Base-by-base conservation (phyloP, 345 rosid genomes). In the Euphorbia peplus region DNA sequence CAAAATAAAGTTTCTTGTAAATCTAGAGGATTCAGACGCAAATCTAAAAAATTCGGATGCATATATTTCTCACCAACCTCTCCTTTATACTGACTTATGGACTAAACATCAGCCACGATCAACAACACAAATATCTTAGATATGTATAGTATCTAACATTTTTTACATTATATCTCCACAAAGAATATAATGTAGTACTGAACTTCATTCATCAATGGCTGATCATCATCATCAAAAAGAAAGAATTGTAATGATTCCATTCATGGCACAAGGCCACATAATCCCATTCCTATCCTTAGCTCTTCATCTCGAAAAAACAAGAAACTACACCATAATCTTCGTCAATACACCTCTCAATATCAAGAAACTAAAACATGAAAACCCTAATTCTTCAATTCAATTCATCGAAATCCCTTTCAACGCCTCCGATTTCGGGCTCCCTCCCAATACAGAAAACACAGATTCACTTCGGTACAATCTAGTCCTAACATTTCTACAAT, bases 401-500 rank as follows among this genome's bases (percentile, higher is more conserved):
- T 84, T 90, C 59, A 66, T 81, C 10, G 89, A 86, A 70, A 75
- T 92, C 61, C 90, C 87, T 35, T 88, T 90, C 80, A 42, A 75
- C 8, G 78, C 87, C 78, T 79, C 84, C 12, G 80, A 75, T 25
- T 85, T 84, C 7, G 90, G 88, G 63, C 90, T 92, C 70, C 98
- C 96, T 62, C 86, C 84, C 0, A 54, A 77, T 67, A 70, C 83
- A 0, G 96, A 87, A 72, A 92, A 90, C 82, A 78, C 84, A 5
- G 91, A 88, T 41, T 71, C 74, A 61, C 82, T 92, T 61, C 90
- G 95, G 63, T 88, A 90, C 81, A 73, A 71, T 21, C 85, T 83
- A 65, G 77, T 90, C 55, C 32, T 75, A 35, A 71, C 41, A 11
- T 88, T 92, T 63, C 73, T 90, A 12, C 73, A 81, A 22, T 89